Conservation (phyloP, 2,329 filamentous ascomycete species). For the Lasiodiplodia sp. region DNA sequence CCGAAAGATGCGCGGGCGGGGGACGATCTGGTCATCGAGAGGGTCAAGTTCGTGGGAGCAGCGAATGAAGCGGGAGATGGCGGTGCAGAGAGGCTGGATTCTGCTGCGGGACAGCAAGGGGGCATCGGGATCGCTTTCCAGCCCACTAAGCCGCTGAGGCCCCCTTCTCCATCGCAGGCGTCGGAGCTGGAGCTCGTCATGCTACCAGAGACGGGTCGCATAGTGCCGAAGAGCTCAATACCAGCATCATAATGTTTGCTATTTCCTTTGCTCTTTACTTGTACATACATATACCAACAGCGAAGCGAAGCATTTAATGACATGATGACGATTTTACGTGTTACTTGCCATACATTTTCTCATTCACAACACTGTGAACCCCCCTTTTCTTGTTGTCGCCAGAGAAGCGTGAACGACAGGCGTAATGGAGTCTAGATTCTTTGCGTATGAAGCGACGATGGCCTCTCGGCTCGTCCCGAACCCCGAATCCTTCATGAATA, state of each 20-base stretch:
- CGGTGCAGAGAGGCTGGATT: no score
- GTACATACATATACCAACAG: neutral
- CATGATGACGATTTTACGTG: neutral
- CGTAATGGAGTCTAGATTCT: no score
- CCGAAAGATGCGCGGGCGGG: neutral
- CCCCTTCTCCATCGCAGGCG: neutral
- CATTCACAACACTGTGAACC: no score
- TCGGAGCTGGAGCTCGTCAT: conserved; percentile 9
- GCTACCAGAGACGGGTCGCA: neutral
- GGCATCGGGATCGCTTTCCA: neutral
- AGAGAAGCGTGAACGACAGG: no score
- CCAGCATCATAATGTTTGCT: neutral
- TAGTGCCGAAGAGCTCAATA: neutral
- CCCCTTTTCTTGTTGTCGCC: no score
- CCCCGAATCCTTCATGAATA: neutral
- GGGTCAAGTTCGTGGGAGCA: neutral
- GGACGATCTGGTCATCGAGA: neutral
- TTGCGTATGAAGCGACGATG: neutral
- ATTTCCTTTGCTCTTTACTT: neutral
- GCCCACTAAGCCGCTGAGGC: neutral
- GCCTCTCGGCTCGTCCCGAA: neutral
- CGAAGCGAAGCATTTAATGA: neutral
- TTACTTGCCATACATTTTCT: no score
- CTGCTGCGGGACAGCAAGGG: neutral
- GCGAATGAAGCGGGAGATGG: neutral